A percentile compares a stretch with the other conserved stretches of the same genome.
phyloP scores from a whole-genome alignment of 768 basidiomycete species.

The Psilocybe cubensis region DNA sequence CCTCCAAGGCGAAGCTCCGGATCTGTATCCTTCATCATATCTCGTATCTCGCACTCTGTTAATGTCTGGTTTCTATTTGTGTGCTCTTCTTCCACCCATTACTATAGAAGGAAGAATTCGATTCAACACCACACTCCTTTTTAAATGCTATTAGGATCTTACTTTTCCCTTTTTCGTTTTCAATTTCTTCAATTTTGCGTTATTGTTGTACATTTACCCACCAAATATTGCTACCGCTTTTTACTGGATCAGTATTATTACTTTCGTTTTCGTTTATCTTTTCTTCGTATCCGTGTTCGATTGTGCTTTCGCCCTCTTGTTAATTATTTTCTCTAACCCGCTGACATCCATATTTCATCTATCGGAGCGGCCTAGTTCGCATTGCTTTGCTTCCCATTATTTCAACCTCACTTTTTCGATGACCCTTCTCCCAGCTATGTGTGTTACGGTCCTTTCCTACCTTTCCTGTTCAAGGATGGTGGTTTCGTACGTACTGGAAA shows the following conservation, averaged over 20 bases:
- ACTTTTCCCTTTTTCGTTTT: constrained; percentile 4
- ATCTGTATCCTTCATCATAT: too few species aligned
- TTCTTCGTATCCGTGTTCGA: too few species aligned
- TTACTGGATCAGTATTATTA: constrained; percentile 19
- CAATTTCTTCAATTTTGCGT: constrained; percentile 11
- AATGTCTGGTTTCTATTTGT: neutral
- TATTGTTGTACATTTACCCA: constrained; percentile 11
- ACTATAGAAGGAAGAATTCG: neutral
- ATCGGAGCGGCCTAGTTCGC: too few species aligned
- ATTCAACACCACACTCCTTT: neutral
- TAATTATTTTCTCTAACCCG: too few species aligned
- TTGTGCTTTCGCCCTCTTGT: too few species aligned
- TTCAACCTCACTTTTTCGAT: neutral
- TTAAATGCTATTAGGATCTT: constrained; percentile 1
- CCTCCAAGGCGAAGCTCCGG: neutral
- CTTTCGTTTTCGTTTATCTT: neutral
- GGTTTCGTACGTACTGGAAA: neutral
- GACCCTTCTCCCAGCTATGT: neutral
- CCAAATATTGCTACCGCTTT: too few species aligned
- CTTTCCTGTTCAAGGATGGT: neutral
- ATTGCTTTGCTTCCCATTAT: neutral
- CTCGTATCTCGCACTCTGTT: neutral
- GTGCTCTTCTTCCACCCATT: too few species aligned
- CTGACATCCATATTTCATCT: too few species aligned
- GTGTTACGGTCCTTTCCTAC: neutral